Evolutionary conservation across 2,329 filamentous ascomycete species (phyloP), one percentile per base, ranked within the genome.

Genomic region (Rugonectria rugulosa): DNA sequence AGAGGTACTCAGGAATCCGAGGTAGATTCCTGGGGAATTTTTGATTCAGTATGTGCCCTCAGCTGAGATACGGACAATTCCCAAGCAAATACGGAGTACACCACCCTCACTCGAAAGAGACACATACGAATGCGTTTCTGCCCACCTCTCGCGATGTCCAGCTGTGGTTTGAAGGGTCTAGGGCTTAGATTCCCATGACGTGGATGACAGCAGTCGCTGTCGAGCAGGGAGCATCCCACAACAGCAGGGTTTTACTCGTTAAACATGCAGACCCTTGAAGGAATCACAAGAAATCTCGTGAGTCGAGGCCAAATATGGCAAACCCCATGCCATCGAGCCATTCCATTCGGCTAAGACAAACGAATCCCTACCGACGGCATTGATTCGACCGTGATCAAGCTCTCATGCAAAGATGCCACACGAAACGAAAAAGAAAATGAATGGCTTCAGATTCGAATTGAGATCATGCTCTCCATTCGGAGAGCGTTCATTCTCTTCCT

Each of bases 401-500:
- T 26, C 10, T 12, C 14, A 15, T 17, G 21, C 21, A 57, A 46
- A 40, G 29, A 51, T 45, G n/a, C n/a, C n/a, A 32, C 20, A 15
- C 11, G 36, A 38, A 55, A 14, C 51, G 11, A 56, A 63, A 51
- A 52, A 31, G 32, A 27, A 27, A 56, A 17, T 38, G 10, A 1
- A 5, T 63, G 76, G 83, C 83, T 84, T 87, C 84, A 86, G 84
- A 86, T 83, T 80, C 72, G 71, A 74, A 73, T 77, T 86, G 80
- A 85, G 80, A 87, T 87, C 84, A 87, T 81, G 76, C 78, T 79
- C 76, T 76, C 78, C 74, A 62, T 64, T 58, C 60, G 68, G 74
- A 74, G 73, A 80, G 77, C 79, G 77, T 82, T 87, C 83, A 86
- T 78, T 81, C 84, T 87, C 84, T 87, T 87, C 84, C 84, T 87